Base-by-base conservation (phyloP, 2,329 filamentous ascomycete species). In the Penicillium carneum region DNA sequence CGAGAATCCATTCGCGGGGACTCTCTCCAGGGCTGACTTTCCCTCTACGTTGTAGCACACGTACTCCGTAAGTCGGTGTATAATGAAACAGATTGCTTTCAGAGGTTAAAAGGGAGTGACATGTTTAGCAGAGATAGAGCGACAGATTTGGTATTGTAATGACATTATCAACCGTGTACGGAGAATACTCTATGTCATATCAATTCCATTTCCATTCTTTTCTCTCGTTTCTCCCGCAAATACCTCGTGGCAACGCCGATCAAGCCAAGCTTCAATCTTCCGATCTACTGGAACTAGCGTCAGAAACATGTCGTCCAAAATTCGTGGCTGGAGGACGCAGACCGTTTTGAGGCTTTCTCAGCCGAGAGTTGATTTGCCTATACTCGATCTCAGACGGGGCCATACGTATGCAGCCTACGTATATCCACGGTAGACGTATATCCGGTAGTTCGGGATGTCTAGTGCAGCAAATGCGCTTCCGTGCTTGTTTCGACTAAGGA, bases 371-470 rank as follows among this genome's bases (percentile, higher is more conserved):
- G 62, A 69, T 65, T 65, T 67, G 66, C 31, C 58, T 51, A 34
- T 38, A 29, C 38, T 34, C 23, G 31, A 63, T 49, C 46, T 41
- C 51, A 42, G 48, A 65, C 51, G 54, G 59, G 59, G 65, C 57
- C 57, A 67, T 69, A 70, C 68, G 67, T 69, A 68, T 57, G 62
- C 68, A 56, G 68, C 38, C 60, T 68, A 70, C 68, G 66, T 69
- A 69, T 65, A 65, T 69, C 57, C 43, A 63, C 31, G 31, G 18
- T 5, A 45, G 14, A 18, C 43, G 43, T 46, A 46, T 46, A 46
- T 31, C 26, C 50, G 48, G 48, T 51, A 53, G 45, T 31, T 45
- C 45, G 26, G 52, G 52, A 20, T 51, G 56, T 52, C 51, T n/a
- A 41, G 59, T 67, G 52, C 26, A 60, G 55, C 57, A 34, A 63